phyloP scores from a whole-genome alignment of 139 green algal species.

The Gonium pectorale region DNA sequence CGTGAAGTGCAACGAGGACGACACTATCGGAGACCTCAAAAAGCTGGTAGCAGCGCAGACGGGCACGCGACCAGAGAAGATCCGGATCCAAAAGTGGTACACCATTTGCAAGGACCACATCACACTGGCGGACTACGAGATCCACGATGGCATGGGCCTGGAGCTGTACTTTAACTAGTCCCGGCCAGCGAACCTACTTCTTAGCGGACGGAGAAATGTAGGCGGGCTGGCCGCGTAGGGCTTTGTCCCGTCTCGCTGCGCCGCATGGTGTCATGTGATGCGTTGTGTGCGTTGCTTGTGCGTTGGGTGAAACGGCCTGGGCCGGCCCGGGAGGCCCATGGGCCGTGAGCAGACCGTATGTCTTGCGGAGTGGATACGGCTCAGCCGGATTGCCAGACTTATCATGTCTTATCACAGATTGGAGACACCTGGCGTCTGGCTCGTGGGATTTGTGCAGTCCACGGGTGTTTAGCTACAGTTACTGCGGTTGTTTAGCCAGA shows the following conservation, averaged over 20 bases:
- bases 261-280: not conserved
- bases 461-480: too few species aligned
- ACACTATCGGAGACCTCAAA: conserved; percentile 98
- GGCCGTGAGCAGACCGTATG: too few species aligned
- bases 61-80: conserved; percentile 96
- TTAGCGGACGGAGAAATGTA: not conserved
- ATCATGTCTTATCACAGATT: too few species aligned
- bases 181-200: too few species aligned
- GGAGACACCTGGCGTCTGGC: too few species aligned
- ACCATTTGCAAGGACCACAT: conserved; percentile 99
- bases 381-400: too few species aligned
- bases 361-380: too few species aligned
- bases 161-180: conserved; percentile 98
- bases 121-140: conserved; percentile 97
- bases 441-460: too few species aligned
- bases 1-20: conserved; percentile 97
- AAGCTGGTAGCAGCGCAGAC: conserved; percentile 99
- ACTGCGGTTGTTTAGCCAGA: too few species aligned
- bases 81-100: conserved; percentile 99
- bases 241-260: not conserved
- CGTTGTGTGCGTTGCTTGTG: not conserved
- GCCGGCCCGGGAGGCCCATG: too few species aligned
- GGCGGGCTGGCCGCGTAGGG: too few species aligned
- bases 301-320: not conserved
- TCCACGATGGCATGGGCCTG: conserved; percentile 96